Evolutionary conservation across 305 asterid genomes (phyloP).

Genomic region (Solanum hybrid): DNA sequence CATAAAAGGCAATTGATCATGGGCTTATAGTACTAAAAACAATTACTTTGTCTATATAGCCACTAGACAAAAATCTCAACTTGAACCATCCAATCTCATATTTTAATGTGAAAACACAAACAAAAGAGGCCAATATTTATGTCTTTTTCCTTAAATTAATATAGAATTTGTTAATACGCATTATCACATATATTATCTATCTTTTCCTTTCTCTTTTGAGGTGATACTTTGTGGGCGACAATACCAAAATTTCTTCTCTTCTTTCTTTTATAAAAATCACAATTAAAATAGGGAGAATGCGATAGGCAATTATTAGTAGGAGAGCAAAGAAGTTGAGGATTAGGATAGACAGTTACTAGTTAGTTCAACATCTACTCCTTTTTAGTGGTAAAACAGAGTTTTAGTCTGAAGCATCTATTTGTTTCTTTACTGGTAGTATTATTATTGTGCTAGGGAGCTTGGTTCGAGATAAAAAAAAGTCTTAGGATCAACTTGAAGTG

Average conservation of each 20-base stretch:
- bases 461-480: not conserved
- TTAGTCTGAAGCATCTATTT: not conserved
- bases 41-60: not conserved
- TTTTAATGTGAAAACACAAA: not conserved
- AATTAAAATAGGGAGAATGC: not conserved
- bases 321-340: not conserved
- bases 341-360: not conserved
- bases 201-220: not conserved
- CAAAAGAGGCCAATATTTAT: not conserved
- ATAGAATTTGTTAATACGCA: not conserved
- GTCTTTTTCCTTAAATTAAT: not conserved
- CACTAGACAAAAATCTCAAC: not conserved
- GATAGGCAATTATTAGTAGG: not conserved
- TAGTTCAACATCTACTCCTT: not conserved
- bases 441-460: not conserved
- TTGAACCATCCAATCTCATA: not conserved
- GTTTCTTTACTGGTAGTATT: not conserved
- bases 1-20: not conserved
- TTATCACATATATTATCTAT: not conserved
- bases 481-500: no score
- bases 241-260: not conserved
- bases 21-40: not conserved
- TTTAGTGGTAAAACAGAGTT: accelerated
- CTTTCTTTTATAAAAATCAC: not conserved
- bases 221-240: not conserved